These are phyloP conservation scores for Daldinia childiae DNA, from an alignment of 495 filamentous ascomycete species.

Conservation along the genomic window DNA sequence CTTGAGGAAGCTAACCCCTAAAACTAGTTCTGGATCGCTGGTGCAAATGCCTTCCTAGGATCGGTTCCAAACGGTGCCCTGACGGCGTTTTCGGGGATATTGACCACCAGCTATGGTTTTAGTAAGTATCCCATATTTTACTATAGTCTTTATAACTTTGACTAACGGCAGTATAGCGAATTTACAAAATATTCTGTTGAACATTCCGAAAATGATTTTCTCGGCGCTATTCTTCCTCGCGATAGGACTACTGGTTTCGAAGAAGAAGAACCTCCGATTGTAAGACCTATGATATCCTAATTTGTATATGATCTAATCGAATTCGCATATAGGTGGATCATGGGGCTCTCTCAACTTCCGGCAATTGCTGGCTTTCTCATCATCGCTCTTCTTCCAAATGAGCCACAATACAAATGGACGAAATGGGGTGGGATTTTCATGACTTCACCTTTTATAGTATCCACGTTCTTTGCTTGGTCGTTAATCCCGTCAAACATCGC, in stretches of 20 bases:
- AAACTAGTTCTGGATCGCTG: conserved; percentile 50
- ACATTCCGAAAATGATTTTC: conserved; percentile 26
- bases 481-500: conserved; percentile 43
- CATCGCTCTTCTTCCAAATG: conserved; percentile 34
- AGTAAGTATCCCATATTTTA: conserved; percentile 15
- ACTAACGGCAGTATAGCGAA: conserved; percentile 30
- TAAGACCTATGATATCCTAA: neutral
- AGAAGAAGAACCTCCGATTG: conserved; percentile 34
- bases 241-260: conserved; percentile 21
- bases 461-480: conserved; percentile 41
- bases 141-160: neutral
- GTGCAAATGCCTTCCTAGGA: conserved; percentile 53
- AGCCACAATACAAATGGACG: conserved; percentile 42
- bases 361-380: conserved; percentile 37
- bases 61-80: conserved; percentile 60
- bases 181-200: conserved; percentile 33
- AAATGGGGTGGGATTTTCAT: conserved; percentile 42
- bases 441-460: conserved; percentile 22
- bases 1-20: neutral
- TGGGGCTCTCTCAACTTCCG: conserved; percentile 35
- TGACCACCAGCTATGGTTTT: conserved; percentile 58
- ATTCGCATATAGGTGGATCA: conserved; percentile 29
- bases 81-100: conserved; percentile 55
- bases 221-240: conserved; percentile 17
- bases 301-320: neutral